Percentiles rank a stretch among this genome's conserved stretches.
Evolutionary conservation across 176 grass and related monocot species (phyloP).

Genomic region (Bonia amplexicaulis): DNA sequence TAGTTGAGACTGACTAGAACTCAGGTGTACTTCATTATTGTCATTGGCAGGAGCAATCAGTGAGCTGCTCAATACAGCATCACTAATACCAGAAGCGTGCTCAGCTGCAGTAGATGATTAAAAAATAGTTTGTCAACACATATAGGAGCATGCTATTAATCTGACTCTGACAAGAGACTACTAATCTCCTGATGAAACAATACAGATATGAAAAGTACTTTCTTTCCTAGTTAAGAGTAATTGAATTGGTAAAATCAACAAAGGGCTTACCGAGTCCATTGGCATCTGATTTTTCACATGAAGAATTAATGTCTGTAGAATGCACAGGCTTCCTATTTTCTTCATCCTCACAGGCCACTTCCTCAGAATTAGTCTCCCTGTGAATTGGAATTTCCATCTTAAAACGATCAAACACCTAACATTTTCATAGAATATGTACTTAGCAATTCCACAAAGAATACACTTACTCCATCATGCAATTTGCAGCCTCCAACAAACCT

Average conservation of each 20-base stretch:
- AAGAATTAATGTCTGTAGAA: neutral
- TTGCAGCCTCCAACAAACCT: neutral
- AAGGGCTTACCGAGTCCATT: constrained; percentile 5
- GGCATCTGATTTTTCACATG: neutral
- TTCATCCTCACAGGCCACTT: neutral
- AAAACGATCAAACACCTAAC: neutral
- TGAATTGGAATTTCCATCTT: constrained; percentile 5
- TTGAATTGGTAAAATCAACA: neutral
- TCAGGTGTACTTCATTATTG: neutral
- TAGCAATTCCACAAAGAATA: neutral
- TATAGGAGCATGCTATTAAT: neutral
- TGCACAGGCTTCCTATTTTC: neutral
- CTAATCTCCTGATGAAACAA: neutral
- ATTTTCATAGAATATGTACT: neutral
- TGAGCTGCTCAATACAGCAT: neutral
- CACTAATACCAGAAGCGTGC: neutral
- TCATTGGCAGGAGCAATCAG: neutral
- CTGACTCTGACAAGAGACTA: neutral
- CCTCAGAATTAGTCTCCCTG: constrained; percentile 1
- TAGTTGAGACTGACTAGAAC: neutral
- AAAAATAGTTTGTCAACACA: neutral
- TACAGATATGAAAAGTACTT: neutral
- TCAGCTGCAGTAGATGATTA: constrained; percentile 6
- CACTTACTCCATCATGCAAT: neutral
- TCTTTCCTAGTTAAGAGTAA: neutral